Evolutionary conservation across 1,284 basidiomycete genomes (phyloP).

Genomic region (Microbotryum lychnidis-dioicae): DNA sequence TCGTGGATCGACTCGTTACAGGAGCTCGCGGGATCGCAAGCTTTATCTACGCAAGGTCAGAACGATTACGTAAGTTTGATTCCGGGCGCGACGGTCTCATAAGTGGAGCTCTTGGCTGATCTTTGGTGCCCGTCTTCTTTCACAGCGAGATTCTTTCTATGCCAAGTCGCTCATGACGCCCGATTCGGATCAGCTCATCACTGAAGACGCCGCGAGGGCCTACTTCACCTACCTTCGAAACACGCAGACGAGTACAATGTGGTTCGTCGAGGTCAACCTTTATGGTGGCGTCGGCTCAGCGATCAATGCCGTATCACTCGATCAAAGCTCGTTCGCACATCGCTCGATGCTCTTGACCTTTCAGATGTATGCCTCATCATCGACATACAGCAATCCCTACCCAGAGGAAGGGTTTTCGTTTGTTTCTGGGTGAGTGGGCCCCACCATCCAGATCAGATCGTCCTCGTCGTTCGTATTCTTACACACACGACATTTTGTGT

Average conservation of each 20-base stretch:
- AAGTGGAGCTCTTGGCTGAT: too few relatives aligned
- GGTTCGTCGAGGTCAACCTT: slow-evolving; percentile 27
- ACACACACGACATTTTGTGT: too few relatives aligned
- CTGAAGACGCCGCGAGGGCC: slow-evolving; percentile 12
- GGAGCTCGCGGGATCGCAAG: slow-evolving; percentile 1
- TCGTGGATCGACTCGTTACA: slow-evolving; percentile 4
- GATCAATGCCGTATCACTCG: slow-evolving; percentile 33
- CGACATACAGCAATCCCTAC: slow-evolving; percentile 30
- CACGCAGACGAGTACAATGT: slow-evolving; percentile 23
- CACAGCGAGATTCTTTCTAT: slow-evolving; percentile 28
- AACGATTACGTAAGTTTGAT: too few relatives aligned
- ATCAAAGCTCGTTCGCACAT: slow-evolving; percentile 36
- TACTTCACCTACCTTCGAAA: slow-evolving; percentile 32
- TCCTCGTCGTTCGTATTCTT: neutral
- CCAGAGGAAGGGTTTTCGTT: slow-evolving; percentile 26
- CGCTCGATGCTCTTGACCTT: slow-evolving; percentile 36
- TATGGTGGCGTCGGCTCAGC: slow-evolving; percentile 30
- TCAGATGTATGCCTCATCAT: slow-evolving; percentile 37
- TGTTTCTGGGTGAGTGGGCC: slow-evolving; percentile 21
- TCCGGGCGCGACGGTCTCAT: too few relatives aligned
- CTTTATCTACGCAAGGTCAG: neutral
- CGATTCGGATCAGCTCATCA: slow-evolving; percentile 16
- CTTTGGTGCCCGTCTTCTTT: neutral
- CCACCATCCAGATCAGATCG: too few relatives aligned
- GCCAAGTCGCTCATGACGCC: slow-evolving; percentile 34